A percentile compares a stretch with the other conserved stretches of the same genome.
phyloP scores from a whole-genome alignment of 2,329 filamentous ascomycete species.

The Ophiostoma perfectum region DNA sequence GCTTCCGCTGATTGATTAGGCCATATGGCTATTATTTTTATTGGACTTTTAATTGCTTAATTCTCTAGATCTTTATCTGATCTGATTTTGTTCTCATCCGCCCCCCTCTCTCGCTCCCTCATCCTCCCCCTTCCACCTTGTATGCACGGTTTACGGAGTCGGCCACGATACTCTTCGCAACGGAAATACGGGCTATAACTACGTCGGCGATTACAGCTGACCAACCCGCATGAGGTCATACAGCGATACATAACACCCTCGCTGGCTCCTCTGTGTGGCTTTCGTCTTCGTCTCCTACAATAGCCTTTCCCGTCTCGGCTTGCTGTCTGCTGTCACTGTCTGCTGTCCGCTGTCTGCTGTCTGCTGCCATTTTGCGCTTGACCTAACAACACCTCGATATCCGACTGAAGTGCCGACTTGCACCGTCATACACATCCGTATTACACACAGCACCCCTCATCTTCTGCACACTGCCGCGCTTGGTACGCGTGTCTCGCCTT shows the following conservation, averaged over 20 bases:
- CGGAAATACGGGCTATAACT: slow-evolving; percentile 5
- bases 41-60: background rate
- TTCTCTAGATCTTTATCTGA: slow-evolving; percentile 7
- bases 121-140: background rate
- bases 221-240: background rate
- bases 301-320: background rate
- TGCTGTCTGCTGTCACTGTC: background rate
- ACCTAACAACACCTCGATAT: no score
- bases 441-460: background rate
- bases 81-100: background rate
- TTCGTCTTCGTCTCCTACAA: background rate
- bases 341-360: background rate
- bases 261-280: background rate
- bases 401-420: background rate
- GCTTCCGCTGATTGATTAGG: slow-evolving; percentile 8
- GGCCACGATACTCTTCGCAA: background rate
- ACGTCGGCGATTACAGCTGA: background rate
- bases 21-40: background rate
- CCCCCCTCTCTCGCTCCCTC: background rate
- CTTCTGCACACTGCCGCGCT: background rate
- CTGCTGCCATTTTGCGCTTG: no score
- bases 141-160: background rate
- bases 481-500: background rate
- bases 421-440: background rate
- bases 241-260: background rate